Evolutionary conservation across 345 rosid genomes (phyloP), one percentile per base, ranked within the genome.

Genomic region (Lepidium sativum): DNA sequence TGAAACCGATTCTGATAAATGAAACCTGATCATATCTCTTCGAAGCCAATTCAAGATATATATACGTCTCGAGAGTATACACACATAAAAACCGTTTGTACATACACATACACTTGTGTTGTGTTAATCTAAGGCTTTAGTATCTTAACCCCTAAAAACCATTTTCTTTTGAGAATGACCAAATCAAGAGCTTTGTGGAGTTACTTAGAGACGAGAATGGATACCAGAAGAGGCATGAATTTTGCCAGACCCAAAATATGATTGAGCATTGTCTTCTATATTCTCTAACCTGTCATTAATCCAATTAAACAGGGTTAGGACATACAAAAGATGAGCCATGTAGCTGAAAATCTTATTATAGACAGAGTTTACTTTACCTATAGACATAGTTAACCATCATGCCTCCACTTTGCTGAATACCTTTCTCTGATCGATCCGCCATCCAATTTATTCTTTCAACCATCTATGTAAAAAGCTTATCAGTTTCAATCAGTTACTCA

Each of bases 391-490:
- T 94, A 54, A 88, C 97, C 97, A 90, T 88, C 48, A 90, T 82
- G 67, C 97, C 91, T 51, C 80, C 91, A 73, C 97, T 88, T 61
- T 86, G 96, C 21, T 44, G 47, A 55, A 85, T 74, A 38, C 91
- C 92, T 73, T 83, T 90, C 63, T 85, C 86, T 2, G 96, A 88
- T 43, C 32, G 67, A 69, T 88, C 91, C 2, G 95, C 97, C 97
- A 94, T 88, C 99, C 97, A 94, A 44, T 90, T 94, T 77, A 94
- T 77, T 78, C 96, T 86, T 69, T 89, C 92, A 23, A 90, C 79
- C 95, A 94, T 90, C 97, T 94, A 75, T 63, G 29, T 59, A 31
- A 31, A 32, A 16, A 16, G 34, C 13, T 20, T 16, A 44, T 44
- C 38, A 52, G 41, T 58, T 37, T 47, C n/a, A 61, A 23, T 27